These are phyloP conservation scores for Glycine tomentella DNA, from an alignment of 306 rosid species.

Conservation along the genomic window DNA sequence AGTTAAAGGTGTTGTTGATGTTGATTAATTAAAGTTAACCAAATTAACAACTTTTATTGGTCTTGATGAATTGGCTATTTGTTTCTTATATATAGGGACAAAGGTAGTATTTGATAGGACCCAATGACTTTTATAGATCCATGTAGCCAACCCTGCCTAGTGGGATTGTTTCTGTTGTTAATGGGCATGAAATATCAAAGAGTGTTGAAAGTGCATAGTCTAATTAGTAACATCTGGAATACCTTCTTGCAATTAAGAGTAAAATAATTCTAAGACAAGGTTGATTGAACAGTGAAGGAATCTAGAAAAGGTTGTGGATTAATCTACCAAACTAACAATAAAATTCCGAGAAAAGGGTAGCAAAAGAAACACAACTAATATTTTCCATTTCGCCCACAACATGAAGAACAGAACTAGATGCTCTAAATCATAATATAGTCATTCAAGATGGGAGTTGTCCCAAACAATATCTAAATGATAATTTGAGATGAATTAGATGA, in stretches of 20 bases:
- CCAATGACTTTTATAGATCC: no score
- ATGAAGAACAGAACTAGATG: not conserved
- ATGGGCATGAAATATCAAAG: no score
- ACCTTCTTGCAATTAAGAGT: not conserved
- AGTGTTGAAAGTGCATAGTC: not conserved
- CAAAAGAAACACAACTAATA: not conserved
- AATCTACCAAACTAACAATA: not conserved
- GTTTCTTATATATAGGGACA: no score
- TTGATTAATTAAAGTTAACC: no score
- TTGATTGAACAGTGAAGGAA: not conserved
- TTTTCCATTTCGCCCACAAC: not conserved
- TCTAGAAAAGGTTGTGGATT: conserved; percentile 24
- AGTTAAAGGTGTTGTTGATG: no score
- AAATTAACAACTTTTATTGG: no score
- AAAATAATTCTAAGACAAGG: conserved; percentile 8
- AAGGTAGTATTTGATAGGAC: no score
- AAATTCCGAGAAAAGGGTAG: not conserved
- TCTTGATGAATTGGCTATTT: no score
- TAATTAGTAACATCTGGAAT: no score
- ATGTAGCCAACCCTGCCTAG: no score
- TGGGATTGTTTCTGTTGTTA: no score
- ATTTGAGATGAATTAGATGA: not conserved
- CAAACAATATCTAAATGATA: not conserved
- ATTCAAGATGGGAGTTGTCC: not conserved
- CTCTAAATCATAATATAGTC: not conserved